Base-by-base conservation (phyloP, 768 basidiomycete genomes). In the Lyophyllum shimeji region DNA sequence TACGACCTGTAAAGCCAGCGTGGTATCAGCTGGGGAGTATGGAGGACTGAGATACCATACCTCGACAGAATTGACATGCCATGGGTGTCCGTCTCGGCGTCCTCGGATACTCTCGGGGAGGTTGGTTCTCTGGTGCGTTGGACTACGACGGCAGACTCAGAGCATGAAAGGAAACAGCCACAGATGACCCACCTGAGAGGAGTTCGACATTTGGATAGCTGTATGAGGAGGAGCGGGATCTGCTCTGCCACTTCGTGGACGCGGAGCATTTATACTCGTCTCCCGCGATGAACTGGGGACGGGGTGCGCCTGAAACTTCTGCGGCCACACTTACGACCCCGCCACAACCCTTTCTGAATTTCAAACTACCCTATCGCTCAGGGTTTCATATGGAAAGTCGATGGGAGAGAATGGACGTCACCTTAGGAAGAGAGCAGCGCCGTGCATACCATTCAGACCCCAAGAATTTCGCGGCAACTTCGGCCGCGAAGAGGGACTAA, bases 51-150 rank as follows among this genome's bases (percentile, higher is more conserved):
- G 24, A 21, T 50, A 9, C 44, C 70, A 53, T 60, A 85, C 87
- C 84, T 68, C 88, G 75, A 67, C 88, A 90, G 64, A 89, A 90
- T 52, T 80, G 78, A 64, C 88, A 90, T 7, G 88, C 88, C 85
- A 90, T 87, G 0, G 83, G 79, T 0, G 82, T 86, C 52, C 86
- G 64, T 64, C 68, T 73, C 12, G 75, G 74, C 21, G 65, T 65
- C 46, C 68, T 60, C 25, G 65, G 61, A 31, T 31, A 29, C 15
- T 63, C 52, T 7, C 33, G 18, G 18, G 25, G 37, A 18, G 29
- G n/a, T 45, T 64, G 59, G 21, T 40, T 46, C 23, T 46, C 54
- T 34, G 39, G 46, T n/a, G 37, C 33, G 20, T 39, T 39, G 20
- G 50, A 29, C 57, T 62, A 44, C 29, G 13, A 20, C 25, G 21